Conservation (phyloP, 257 asterid species). For the Solanum okadae region DNA sequence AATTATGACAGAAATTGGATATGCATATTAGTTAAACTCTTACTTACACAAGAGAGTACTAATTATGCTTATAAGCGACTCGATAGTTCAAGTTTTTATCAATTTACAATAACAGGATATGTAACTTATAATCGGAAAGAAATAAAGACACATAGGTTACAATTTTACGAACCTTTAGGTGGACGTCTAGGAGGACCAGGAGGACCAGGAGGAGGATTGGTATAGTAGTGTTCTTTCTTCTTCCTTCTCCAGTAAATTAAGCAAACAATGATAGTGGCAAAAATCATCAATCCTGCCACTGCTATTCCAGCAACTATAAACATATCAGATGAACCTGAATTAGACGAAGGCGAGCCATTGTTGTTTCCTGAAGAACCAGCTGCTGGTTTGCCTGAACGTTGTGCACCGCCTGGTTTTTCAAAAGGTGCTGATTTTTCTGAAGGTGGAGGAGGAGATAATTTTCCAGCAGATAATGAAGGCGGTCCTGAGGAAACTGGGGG, state of each 20-base stretch:
- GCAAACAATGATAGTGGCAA: constrained; percentile 12
- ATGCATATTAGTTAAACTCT: neutral
- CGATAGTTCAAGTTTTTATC: neutral
- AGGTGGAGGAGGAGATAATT: neutral
- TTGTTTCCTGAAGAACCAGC: neutral
- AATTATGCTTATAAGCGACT: neutral
- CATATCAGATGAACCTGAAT: neutral
- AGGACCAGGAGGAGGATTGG: neutral
- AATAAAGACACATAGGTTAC: neutral
- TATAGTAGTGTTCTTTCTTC: constrained; percentile 21
- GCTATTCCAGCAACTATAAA: constrained; percentile 14
- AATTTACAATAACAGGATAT: neutral
- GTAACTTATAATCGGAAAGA: neutral
- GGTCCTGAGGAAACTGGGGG: constrained; percentile 1
- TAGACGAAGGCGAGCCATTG: neutral
- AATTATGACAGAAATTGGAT: neutral
- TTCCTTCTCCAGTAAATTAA: constrained; percentile 20
- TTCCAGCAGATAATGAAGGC: neutral
- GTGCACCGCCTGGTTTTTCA: neutral
- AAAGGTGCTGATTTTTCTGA: neutral
- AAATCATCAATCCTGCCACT: constrained; percentile 9
- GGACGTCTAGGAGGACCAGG: constrained; percentile 6
- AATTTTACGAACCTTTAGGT: constrained; percentile 12
- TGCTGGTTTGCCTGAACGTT: neutral
- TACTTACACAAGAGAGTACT: neutral